A percentile compares a stretch with the other conserved stretches of the same genome.
Conservation (phyloP, 2,329 filamentous ascomycete genomes). For the Epichloe uncinata region DNA sequence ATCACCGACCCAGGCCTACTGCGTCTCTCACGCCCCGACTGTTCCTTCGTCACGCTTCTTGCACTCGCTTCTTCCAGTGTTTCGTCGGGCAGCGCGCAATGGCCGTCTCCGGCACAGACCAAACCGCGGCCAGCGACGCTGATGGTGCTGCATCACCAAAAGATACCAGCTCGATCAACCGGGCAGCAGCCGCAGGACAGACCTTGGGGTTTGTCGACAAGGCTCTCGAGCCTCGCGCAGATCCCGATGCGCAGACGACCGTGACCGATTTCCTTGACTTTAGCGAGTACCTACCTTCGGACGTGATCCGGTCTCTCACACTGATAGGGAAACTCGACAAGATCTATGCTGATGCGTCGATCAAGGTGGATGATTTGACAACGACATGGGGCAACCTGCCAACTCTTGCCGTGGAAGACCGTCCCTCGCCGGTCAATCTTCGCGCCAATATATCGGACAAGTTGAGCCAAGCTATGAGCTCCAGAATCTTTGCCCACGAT, state of each 20-base stretch:
- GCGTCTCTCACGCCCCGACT: background rate
- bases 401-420: slow-evolving; percentile 30
- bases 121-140: slow-evolving; percentile 9
- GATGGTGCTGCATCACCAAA: slow-evolving; percentile 17
- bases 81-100: slow-evolving; percentile 7
- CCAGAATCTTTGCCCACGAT: slow-evolving; percentile 44
- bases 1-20: background rate
- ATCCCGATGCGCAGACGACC: slow-evolving; percentile 56
- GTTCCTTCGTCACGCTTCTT: background rate
- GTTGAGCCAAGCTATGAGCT: slow-evolving; percentile 39
- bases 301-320: slow-evolving; percentile 51
- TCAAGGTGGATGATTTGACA: slow-evolving; percentile 41
- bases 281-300: slow-evolving; percentile 55
- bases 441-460: slow-evolving; percentile 47
- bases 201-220: slow-evolving; percentile 23
- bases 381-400: slow-evolving; percentile 44
- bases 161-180: slow-evolving; percentile 14
- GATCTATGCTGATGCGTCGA: slow-evolving; percentile 42
- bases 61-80: background rate
- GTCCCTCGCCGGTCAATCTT: slow-evolving; percentile 35
- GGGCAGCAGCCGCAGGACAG: slow-evolving; percentile 13
- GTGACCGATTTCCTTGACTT: slow-evolving; percentile 58
- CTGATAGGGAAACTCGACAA: slow-evolving; percentile 52
- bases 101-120: slow-evolving; percentile 15
- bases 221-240: slow-evolving; percentile 38